Base-by-base conservation (phyloP, 2,329 filamentous ascomycete genomes). In the Fusarium sp. region DNA sequence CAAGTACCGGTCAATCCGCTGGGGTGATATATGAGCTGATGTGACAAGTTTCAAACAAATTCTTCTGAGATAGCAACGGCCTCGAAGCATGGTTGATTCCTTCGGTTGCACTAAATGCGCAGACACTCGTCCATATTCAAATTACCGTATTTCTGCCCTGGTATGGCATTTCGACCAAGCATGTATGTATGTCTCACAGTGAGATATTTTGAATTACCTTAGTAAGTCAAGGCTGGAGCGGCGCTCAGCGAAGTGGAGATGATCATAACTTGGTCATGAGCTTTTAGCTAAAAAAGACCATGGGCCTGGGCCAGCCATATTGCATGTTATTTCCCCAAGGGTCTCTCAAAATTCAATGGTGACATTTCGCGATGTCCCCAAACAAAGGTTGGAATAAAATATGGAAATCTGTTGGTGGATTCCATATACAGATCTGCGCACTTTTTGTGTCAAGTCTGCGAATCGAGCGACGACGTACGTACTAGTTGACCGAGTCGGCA, bases 231-330 rank as follows among this genome's bases (percentile, higher is more conserved):
- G 38, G 49, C 43, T 60, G 38, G 37, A 43, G 62, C 67, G 71
- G 71, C 71, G 71, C 50, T 70, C 62, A 68, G 71, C 37, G 62
- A 56, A 44, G 71, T 73, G 71, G 71, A 67, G 61, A 67, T 67
- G 57, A 43, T 46, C 40, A 59, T 28, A 50, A 47, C 46, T 54
- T 58, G 66, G 43, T 56, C 32, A 59, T 54, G 57, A 18, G 38
- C 52, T 44, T 28, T 40, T 60, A 68, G 44, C 35, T 59, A 30
- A 68, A 59, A 67, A 64, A 47, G 71, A 57, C 63, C 58, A 37
- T 33, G 46, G 71, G 71, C 71, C 71, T 64, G 38, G 71, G 71
- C 71, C 69, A 60, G 67, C 54, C 62, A 60, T 68, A 64, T 59
- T 64, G 43, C 57, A 44, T 37, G 59, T 65, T 49, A 65, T 52